These are phyloP conservation scores for Solanum tacnaense DNA, from an alignment of 257 asterid genomes.

Conservation along the genomic window DNA sequence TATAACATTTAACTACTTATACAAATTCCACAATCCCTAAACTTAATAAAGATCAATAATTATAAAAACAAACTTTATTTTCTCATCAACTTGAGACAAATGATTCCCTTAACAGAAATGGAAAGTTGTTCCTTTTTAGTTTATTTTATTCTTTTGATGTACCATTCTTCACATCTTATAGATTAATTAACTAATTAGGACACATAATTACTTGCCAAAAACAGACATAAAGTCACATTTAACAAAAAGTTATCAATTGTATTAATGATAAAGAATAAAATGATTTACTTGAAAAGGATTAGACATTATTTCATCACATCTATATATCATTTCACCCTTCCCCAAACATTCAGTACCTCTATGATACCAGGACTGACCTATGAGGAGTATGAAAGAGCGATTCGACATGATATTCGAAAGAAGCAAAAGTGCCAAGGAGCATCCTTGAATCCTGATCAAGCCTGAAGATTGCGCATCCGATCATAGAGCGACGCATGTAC, in stretches of 20 bases:
- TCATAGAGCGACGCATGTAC: too few species aligned
- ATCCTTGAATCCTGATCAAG: too few species aligned
- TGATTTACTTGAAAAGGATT: background rate
- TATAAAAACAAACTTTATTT: background rate
- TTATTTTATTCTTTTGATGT: background rate
- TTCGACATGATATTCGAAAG: too few species aligned
- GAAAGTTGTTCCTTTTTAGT: background rate
- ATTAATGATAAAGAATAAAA: background rate
- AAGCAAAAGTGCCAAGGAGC: too few species aligned
- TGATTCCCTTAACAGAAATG: background rate
- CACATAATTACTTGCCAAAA: background rate
- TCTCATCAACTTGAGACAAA: background rate
- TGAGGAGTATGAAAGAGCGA: too few species aligned
- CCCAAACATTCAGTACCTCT: background rate
- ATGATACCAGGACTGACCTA: too few species aligned
- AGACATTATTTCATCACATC: background rate
- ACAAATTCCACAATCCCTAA: background rate
- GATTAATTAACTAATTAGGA: background rate
- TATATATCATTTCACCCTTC: background rate
- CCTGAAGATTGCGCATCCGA: too few species aligned
- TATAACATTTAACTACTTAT: background rate
- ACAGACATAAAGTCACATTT: background rate
- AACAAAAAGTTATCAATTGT: background rate
- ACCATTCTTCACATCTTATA: background rate
- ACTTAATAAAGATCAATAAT: background rate